phyloP scores from a whole-genome alignment of 1,284 basidiomycete genomes.

The Cryptococcus sp. region DNA sequence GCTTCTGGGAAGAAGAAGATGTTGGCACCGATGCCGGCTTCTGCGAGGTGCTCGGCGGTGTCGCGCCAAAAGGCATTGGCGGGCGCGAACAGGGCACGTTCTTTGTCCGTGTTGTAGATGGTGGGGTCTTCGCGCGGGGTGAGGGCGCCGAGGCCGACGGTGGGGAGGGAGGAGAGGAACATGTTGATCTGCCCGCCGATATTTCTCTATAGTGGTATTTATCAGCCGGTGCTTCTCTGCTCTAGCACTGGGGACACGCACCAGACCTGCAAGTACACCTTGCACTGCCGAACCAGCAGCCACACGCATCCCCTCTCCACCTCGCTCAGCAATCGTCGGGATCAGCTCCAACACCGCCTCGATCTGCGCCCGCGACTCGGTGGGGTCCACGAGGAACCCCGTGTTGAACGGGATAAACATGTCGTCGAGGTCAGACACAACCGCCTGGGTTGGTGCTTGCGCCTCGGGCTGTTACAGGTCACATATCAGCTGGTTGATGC shows the following conservation, averaged over 20 bases:
- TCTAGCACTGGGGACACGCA: no score
- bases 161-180: conserved; percentile 77
- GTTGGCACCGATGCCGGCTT: conserved; percentile 86
- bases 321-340: conserved; percentile 60
- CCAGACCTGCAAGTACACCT: conserved; percentile 69
- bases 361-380: conserved; percentile 56
- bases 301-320: conserved; percentile 53
- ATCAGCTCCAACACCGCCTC: conserved; percentile 58
- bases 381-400: conserved; percentile 77
- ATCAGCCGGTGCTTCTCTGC: conserved; percentile 7
- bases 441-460: conserved; percentile 68
- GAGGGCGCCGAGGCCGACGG: conserved; percentile 69
- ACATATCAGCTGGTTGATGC: not conserved
- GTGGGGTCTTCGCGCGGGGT: conserved; percentile 63
- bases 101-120: conserved; percentile 85
- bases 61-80: conserved; percentile 74
- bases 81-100: conserved; percentile 72
- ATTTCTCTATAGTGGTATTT: conserved; percentile 56
- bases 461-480: conserved; percentile 54
- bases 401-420: conserved; percentile 77
- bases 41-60: conserved; percentile 80
- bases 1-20: conserved; percentile 81
- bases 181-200: conserved; percentile 81
- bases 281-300: conserved; percentile 78
- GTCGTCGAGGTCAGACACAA: conserved; percentile 86